Evolutionary conservation across 2,329 filamentous ascomycete species (phyloP).

Genomic region (Polytolypa hystricis): DNA sequence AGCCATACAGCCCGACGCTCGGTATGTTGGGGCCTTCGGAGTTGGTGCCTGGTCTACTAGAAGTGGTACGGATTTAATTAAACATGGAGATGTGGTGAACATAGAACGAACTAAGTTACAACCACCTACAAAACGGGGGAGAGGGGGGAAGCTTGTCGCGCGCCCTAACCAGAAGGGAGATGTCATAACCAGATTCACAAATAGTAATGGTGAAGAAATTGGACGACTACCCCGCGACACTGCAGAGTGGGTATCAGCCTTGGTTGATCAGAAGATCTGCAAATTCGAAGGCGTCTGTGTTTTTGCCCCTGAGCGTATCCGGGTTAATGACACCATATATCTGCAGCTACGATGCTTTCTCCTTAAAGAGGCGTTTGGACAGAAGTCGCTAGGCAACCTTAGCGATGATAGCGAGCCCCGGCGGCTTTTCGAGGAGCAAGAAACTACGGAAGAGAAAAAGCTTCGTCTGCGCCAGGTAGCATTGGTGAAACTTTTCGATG

Average conservation of each 20-base stretch:
- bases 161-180: slow-evolving; percentile 60
- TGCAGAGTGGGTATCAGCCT: slow-evolving; percentile 80
- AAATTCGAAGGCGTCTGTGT: slow-evolving; percentile 79
- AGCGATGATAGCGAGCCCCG: slow-evolving; percentile 60
- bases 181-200: slow-evolving; percentile 85
- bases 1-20: slow-evolving; percentile 35
- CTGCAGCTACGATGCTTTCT: slow-evolving; percentile 74
- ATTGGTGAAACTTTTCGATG: slow-evolving; percentile 77
- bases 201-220: slow-evolving; percentile 64
- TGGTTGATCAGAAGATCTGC: slow-evolving; percentile 85
- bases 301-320: slow-evolving; percentile 71
- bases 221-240: slow-evolving; percentile 78
- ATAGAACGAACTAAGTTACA: slow-evolving; percentile 79
- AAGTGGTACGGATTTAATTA: slow-evolving; percentile 64
- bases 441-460: slow-evolving; percentile 74
- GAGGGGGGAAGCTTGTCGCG: slow-evolving; percentile 32
- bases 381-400: slow-evolving; percentile 45
- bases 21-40: slow-evolving; percentile 88
- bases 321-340: slow-evolving; percentile 91
- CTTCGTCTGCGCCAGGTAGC: slow-evolving; percentile 76
- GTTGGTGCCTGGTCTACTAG: slow-evolving; percentile 85
- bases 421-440: slow-evolving; percentile 70
- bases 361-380: slow-evolving; percentile 61
- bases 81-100: slow-evolving; percentile 68
- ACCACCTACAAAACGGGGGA: slow-evolving; percentile 40